These are phyloP conservation scores for Gastrolobium bilobum DNA, from an alignment of 306 rosid species.

Conservation along the genomic window DNA sequence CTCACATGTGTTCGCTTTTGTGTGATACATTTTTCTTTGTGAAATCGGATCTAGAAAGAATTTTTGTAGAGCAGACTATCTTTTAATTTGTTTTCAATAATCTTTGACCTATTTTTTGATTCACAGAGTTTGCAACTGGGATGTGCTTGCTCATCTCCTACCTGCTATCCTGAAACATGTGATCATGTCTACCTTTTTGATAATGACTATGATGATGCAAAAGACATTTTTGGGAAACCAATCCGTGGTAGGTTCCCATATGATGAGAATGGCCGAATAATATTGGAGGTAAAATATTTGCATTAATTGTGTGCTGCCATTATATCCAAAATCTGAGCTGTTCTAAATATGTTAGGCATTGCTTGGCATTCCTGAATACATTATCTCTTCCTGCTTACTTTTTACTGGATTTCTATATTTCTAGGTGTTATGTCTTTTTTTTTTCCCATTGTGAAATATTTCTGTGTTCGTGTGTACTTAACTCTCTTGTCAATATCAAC, in stretches of 20 bases:
- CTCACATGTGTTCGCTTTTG: slow-evolving; percentile 11
- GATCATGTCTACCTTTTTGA: slow-evolving; percentile 87
- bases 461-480: too few relatives aligned
- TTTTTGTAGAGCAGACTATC: not conserved
- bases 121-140: slow-evolving; percentile 73
- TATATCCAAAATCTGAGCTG: slow-evolving; percentile 11
- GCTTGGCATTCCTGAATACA: slow-evolving; percentile 9
- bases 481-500: slow-evolving; percentile 1
- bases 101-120: slow-evolving; percentile 6
- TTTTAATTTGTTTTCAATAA: slow-evolving; percentile 20
- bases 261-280: slow-evolving; percentile 77
- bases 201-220: slow-evolving; percentile 81
- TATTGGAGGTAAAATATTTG: slow-evolving; percentile 75
- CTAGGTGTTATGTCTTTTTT: not conserved
- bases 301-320: slow-evolving; percentile 29
- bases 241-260: slow-evolving; percentile 84
- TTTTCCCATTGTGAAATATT: slow-evolving; percentile 2
- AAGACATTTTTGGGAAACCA: slow-evolving; percentile 76
- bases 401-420: not conserved
- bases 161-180: slow-evolving; percentile 76
- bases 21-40: not conserved
- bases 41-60: slow-evolving; percentile 25
- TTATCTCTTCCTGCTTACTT: slow-evolving; percentile 23
- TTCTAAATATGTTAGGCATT: slow-evolving; percentile 38
- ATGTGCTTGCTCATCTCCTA: slow-evolving; percentile 69